phyloP scores from a whole-genome alignment of 768 basidiomycete species.

The Botryobasidium botryosum region DNA sequence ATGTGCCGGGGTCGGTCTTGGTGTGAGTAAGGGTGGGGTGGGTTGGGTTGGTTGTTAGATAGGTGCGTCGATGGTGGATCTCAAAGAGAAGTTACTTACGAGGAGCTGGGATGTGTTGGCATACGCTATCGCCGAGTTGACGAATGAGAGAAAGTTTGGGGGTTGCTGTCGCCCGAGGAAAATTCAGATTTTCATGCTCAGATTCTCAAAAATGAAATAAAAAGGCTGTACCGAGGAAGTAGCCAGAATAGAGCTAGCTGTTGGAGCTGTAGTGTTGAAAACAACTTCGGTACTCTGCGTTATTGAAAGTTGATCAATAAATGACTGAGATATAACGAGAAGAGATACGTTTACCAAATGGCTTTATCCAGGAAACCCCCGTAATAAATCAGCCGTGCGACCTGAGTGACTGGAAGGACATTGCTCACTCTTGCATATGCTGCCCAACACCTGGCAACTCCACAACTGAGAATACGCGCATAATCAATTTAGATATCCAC shows the following conservation, averaged over 20 bases:
- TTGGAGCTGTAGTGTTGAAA: constrained; percentile 24
- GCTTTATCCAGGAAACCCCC: too few relatives aligned
- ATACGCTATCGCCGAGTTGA: constrained; percentile 49
- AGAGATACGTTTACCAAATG: too few relatives aligned
- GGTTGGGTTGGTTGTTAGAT: too few relatives aligned
- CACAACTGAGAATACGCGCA: background rate
- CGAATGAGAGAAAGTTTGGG: constrained; percentile 29
- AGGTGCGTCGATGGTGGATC: too few relatives aligned
- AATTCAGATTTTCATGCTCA: background rate
- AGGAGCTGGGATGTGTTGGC: constrained; percentile 34
- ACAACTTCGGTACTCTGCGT: constrained; percentile 23
- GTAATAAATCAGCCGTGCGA: too few relatives aligned
- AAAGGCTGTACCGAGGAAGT: constrained; percentile 7
- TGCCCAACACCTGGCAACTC: constrained; percentile 40
- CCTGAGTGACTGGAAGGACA: too few relatives aligned
- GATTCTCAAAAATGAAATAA: too few relatives aligned
- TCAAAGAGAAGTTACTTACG: constrained; percentile 15
- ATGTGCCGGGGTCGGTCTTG: constrained; percentile 10
- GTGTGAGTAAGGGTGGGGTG: too few relatives aligned
- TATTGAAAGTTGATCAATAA: too few relatives aligned
- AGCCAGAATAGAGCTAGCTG: constrained; percentile 20
- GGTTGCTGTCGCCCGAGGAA: background rate
- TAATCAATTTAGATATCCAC: background rate
- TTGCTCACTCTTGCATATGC: constrained; percentile 43
- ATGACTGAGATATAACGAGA: too few relatives aligned